Conservation (phyloP, 1,139 yeast genomes). For the Zygosaccharomyces pseudobailii region DNA sequence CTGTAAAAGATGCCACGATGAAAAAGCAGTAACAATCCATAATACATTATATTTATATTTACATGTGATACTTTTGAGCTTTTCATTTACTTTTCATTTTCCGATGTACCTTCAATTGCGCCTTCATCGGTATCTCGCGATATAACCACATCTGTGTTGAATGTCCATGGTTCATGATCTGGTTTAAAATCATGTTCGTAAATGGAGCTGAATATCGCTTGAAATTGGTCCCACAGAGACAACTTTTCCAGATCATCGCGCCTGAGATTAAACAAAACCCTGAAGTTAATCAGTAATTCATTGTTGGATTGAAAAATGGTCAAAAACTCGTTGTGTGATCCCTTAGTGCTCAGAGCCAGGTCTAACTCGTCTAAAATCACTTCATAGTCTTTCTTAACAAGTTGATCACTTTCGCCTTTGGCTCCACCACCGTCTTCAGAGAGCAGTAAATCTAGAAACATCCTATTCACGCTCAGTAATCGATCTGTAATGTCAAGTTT, state of each 20-base stretch:
- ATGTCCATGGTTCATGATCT: conserved; percentile 9
- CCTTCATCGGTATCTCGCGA: neutral
- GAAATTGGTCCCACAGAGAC: conserved; percentile 23
- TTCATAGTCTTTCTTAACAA: conserved; percentile 22
- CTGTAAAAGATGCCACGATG: too few relatives aligned
- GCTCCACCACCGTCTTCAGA: conserved; percentile 4
- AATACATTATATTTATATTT: neutral
- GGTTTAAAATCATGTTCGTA: conserved; percentile 18
- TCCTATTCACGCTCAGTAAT: conserved; percentile 23
- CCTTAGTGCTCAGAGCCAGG: conserved; percentile 23
- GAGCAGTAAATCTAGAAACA: conserved; percentile 18
- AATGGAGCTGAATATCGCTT: conserved; percentile 17
- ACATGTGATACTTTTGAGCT: neutral
- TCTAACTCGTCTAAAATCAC: conserved; percentile 29
- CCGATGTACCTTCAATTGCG: neutral
- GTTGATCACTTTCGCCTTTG: conserved; percentile 2
- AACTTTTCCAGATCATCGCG: conserved; percentile 17
- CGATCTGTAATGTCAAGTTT: conserved; percentile 27
- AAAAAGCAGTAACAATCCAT: too few relatives aligned
- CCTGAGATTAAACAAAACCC: conserved; percentile 26
- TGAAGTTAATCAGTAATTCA: conserved; percentile 26
- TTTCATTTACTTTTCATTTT: too few relatives aligned
- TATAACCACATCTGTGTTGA: neutral
- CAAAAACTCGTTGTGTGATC: conserved; percentile 26
- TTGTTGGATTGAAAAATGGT: conserved; percentile 26